These are phyloP conservation scores for Poronia punctata DNA, from an alignment of 495 filamentous ascomycete species.

Conservation along the genomic window DNA sequence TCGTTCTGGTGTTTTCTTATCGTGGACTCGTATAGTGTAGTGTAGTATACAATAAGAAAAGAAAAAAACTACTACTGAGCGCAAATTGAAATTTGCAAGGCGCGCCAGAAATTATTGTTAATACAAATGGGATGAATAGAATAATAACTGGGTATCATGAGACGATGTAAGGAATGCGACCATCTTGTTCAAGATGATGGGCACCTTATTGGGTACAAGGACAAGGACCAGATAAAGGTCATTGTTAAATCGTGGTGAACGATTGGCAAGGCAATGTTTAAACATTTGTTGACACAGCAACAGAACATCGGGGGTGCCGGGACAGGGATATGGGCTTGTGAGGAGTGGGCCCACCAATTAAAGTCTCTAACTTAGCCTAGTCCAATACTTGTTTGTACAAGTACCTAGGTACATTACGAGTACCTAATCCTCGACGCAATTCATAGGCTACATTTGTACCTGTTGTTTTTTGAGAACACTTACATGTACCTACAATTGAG, in stretches of 20 bases:
- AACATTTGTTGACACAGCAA: conserved; percentile 22
- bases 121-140: conserved; percentile 27
- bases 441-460: no score
- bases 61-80: conserved; percentile 14
- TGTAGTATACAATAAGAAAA: conserved; percentile 9
- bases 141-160: conserved; percentile 15
- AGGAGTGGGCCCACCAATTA: no score
- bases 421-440: no score
- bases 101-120: conserved; percentile 18
- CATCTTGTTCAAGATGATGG: not conserved
- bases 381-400: no score
- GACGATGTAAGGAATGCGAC: conserved; percentile 2
- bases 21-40: not conserved
- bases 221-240: no score
- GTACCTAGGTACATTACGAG: no score
- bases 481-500: no score
- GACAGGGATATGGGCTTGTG: no score
- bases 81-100: conserved; percentile 1
- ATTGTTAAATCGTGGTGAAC: conserved; percentile 6
- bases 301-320: no score
- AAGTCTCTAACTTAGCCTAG: no score
- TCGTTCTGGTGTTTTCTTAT: not conserved
- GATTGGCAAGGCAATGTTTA: conserved; percentile 10
- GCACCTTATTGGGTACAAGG: no score
- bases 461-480: no score